These are phyloP conservation scores for Stemphylium vesicarium DNA, from an alignment of 2,329 filamentous ascomycete genomes.

Conservation along the genomic window DNA sequence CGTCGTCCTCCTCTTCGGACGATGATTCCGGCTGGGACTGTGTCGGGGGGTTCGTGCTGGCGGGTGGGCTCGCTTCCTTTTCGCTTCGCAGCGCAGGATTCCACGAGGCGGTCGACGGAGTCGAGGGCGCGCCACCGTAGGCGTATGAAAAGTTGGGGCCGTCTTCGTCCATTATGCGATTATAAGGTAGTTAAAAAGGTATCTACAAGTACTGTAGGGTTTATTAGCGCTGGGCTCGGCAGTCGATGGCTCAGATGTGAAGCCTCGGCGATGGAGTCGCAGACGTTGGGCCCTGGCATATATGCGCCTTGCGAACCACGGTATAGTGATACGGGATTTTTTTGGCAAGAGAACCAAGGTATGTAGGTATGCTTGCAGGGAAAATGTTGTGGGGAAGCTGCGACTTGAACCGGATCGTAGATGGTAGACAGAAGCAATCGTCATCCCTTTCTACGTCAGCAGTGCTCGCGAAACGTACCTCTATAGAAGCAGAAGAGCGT, in stretches of 20 bases:
- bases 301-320: slow-evolving; percentile 6
- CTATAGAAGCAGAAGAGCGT: slow-evolving; percentile 39
- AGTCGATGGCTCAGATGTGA: slow-evolving; percentile 1
- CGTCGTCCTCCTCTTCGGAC: slow-evolving; percentile 28
- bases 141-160: slow-evolving; percentile 52
- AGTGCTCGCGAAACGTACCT: slow-evolving; percentile 34
- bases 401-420: background rate
- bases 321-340: background rate
- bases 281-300: slow-evolving; percentile 2
- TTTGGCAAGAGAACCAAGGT: background rate
- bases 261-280: slow-evolving; percentile 16
- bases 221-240: slow-evolving; percentile 33
- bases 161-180: slow-evolving; percentile 46
- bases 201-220: slow-evolving; percentile 42
- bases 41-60: slow-evolving; percentile 13
- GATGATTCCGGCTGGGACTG: slow-evolving; percentile 21
- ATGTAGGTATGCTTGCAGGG: background rate
- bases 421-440: slow-evolving; percentile 10
- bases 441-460: slow-evolving; percentile 36
- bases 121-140: slow-evolving; percentile 34
- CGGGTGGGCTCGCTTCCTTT: slow-evolving; percentile 20
- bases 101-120: slow-evolving; percentile 52
- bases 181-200: slow-evolving; percentile 36
- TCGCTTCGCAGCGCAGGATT: slow-evolving; percentile 62
- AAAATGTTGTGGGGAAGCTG: slow-evolving; percentile 1